These are phyloP conservation scores for Saussurea involucrata DNA, from an alignment of 129 eudicot genomes.

Conservation along the genomic window DNA sequence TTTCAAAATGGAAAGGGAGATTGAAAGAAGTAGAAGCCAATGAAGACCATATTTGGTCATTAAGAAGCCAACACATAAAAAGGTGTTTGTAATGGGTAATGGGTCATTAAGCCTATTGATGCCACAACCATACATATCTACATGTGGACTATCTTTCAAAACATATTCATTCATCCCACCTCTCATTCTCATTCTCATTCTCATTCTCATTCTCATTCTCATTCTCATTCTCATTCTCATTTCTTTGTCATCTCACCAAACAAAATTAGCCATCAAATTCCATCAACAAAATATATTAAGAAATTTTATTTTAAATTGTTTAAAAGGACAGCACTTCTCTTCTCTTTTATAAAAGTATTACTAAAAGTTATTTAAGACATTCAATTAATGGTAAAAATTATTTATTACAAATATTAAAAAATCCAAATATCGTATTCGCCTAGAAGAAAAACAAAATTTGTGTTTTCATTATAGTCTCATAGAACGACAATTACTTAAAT, in stretches of 20 bases:
- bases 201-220: background rate
- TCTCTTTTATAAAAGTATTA: too few relatives aligned
- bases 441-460: too few relatives aligned
- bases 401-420: background rate
- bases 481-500: too few relatives aligned
- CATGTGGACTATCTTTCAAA: conserved; percentile 20
- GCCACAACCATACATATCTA: conserved; percentile 23
- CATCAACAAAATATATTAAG: background rate
- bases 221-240: conserved; percentile 5
- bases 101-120: background rate
- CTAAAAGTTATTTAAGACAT: background rate
- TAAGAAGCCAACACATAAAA: background rate
- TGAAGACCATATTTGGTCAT: conserved; percentile 7
- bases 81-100: background rate
- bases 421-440: background rate
- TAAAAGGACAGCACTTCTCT: background rate
- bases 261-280: background rate
- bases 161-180: background rate
- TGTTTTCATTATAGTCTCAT: too few relatives aligned
- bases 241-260: background rate
- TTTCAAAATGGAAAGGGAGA: background rate
- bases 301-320: background rate
- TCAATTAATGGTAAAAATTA: background rate
- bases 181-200: conserved; percentile 1
- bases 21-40: background rate